Conservation (phyloP, 257 asterid genomes). For the Oldenlandia corymbosa region DNA sequence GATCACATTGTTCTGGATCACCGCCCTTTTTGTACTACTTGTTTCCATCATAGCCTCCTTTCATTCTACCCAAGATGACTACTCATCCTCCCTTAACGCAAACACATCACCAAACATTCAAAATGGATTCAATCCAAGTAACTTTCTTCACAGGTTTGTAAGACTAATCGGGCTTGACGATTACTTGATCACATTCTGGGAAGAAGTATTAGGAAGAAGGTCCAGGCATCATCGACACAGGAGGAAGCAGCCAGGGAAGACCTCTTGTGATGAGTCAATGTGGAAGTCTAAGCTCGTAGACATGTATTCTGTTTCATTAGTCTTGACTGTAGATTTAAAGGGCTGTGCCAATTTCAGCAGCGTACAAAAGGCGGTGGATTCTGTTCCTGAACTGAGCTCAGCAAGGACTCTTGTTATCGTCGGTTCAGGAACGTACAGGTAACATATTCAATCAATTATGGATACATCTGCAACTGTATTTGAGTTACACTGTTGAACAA, state of each 20-base stretch:
- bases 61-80: conserved; percentile 8
- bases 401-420: conserved; percentile 49
- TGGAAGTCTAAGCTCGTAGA: conserved; percentile 53
- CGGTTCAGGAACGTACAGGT: conserved; percentile 72
- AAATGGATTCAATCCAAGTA: conserved; percentile 1
- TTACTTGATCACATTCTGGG: conserved; percentile 18
- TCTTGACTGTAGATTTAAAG: conserved; percentile 51
- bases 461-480: too few relatives aligned
- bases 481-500: too few relatives aligned
- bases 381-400: conserved; percentile 46
- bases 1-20: conserved; percentile 43
- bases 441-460: background rate
- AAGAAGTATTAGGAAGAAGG: conserved; percentile 6
- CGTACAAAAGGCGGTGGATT: conserved; percentile 69
- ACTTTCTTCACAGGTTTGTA: conserved; percentile 20
- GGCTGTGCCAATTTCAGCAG: conserved; percentile 77
- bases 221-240: conserved; percentile 22
- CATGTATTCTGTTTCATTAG: conserved; percentile 34
- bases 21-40: conserved; percentile 37
- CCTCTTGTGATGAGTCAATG: conserved; percentile 27
- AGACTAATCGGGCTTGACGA: conserved; percentile 29
- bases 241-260: conserved; percentile 17
- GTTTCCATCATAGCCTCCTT: conserved; percentile 36
- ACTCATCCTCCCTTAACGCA: background rate
- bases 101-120: background rate